phyloP scores from a whole-genome alignment of 805 yeast species.

The Nakazawaea laoshanensis region DNA sequence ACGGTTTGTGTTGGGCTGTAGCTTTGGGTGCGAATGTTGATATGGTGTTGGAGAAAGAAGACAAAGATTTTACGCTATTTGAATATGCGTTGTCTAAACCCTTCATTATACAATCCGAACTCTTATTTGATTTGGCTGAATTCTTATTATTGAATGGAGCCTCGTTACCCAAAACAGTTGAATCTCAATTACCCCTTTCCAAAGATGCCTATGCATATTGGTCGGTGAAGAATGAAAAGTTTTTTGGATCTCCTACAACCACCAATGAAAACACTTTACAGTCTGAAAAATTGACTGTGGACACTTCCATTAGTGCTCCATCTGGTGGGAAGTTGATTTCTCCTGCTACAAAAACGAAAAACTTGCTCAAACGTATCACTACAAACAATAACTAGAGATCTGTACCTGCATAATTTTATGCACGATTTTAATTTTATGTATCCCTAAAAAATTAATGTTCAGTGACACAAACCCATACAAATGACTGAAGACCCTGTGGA shows the following conservation, averaged over 20 bases:
- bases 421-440: too few relatives aligned
- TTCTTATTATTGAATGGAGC: constrained; percentile 50
- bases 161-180: constrained; percentile 28
- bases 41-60: constrained; percentile 25
- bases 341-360: constrained; percentile 4
- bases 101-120: constrained; percentile 3
- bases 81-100: constrained; percentile 44
- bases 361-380: constrained; percentile 2
- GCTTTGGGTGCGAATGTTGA: constrained; percentile 41
- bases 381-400: constrained; percentile 1
- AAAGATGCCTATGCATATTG: constrained; percentile 46
- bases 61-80: constrained; percentile 23
- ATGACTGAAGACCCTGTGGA: constrained; percentile 12
- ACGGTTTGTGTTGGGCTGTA: constrained; percentile 32
- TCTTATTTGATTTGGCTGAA: constrained; percentile 45
- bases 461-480: not conserved
- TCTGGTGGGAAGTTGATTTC: constrained; percentile 1
- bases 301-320: not conserved
- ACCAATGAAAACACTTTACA: too few relatives aligned
- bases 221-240: constrained; percentile 31
- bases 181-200: constrained; percentile 28
- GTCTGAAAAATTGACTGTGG: constrained; percentile 1
- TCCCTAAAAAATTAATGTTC: too few relatives aligned
- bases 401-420: too few relatives aligned
- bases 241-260: constrained; percentile 15